Conservation (phyloP, 352 stramenopile species). For the Phytophthora megakarya region DNA sequence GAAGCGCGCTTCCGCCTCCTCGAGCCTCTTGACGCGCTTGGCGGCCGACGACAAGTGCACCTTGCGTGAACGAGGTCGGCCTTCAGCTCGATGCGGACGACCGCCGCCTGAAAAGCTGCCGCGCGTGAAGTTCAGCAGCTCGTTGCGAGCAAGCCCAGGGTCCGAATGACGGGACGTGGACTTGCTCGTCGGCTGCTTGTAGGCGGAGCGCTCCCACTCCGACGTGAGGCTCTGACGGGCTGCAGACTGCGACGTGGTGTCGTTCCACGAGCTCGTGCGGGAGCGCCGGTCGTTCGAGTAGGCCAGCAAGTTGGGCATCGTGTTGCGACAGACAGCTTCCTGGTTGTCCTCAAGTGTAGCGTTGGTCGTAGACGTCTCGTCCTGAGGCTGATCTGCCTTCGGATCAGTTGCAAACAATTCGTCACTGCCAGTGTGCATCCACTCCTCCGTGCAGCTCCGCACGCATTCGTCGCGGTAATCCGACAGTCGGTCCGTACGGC, state of each 20-base stretch:
- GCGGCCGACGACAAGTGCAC: constrained; percentile 81
- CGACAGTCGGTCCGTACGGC: constrained; percentile 37
- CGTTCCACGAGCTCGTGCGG: constrained; percentile 64
- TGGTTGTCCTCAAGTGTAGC: constrained; percentile 9
- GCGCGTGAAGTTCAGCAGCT: constrained; percentile 72
- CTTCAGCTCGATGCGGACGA: constrained; percentile 48
- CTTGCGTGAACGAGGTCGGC: constrained; percentile 54
- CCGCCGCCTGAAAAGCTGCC: constrained; percentile 48
- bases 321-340: constrained; percentile 49
- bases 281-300: constrained; percentile 49
- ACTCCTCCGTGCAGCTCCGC: constrained; percentile 38
- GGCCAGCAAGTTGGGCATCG: constrained; percentile 57
- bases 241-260: constrained; percentile 26
- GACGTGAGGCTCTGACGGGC: constrained; percentile 43
- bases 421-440: constrained; percentile 20
- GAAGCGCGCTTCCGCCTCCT: constrained; percentile 80
- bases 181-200: constrained; percentile 40
- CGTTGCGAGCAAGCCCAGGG: constrained; percentile 62
- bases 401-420: constrained; percentile 31
- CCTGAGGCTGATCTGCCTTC: constrained; percentile 38
- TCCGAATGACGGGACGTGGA: constrained; percentile 69
- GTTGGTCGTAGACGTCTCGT: constrained; percentile 7
- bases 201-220: constrained; percentile 56
- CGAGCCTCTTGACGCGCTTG: constrained; percentile 85
- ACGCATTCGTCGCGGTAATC: constrained; percentile 42